A percentile compares a stretch with the other conserved stretches of the same genome.
Evolutionary conservation across 768 basidiomycete genomes (phyloP).

Genomic region (Tubosaeta brunneosetosa): DNA sequence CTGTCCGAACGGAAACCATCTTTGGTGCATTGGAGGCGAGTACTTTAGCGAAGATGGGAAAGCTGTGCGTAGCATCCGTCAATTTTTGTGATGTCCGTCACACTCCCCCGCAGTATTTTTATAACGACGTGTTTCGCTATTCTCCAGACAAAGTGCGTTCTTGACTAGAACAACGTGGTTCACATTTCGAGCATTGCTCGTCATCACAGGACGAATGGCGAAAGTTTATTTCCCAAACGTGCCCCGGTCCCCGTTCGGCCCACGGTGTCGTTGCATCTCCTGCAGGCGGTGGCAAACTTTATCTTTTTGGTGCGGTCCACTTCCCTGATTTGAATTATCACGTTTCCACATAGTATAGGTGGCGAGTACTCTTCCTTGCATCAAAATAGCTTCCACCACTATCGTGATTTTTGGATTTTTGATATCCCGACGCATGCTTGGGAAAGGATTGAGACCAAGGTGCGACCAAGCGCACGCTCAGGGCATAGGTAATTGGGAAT

Average conservation of each 20-base stretch:
- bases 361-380: conserved; percentile 84
- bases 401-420: conserved; percentile 86
- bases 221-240: conserved; percentile 75
- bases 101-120: conserved; percentile 53
- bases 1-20: conserved; percentile 73
- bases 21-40: conserved; percentile 85
- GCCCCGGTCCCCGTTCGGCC: conserved; percentile 84
- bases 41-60: conserved; percentile 84
- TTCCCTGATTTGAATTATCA: neutral
- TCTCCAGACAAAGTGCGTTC: conserved; percentile 66
- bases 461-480: conserved; percentile 72
- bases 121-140: conserved; percentile 85
- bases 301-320: conserved; percentile 59
- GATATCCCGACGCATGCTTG: conserved; percentile 74
- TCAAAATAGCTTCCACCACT: conserved; percentile 84
- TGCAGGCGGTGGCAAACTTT: conserved; percentile 80
- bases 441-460: conserved; percentile 86
- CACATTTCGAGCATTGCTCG: neutral
- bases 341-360: conserved; percentile 34
- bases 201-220: conserved; percentile 76
- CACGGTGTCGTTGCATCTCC: conserved; percentile 76
- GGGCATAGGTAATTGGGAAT: conserved; percentile 66
- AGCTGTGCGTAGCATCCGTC: conserved; percentile 45
- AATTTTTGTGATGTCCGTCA: neutral
- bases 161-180: neutral